These are phyloP conservation scores for Apiospora hydei DNA, from an alignment of 2,329 filamentous ascomycete genomes.

Conservation along the genomic window DNA sequence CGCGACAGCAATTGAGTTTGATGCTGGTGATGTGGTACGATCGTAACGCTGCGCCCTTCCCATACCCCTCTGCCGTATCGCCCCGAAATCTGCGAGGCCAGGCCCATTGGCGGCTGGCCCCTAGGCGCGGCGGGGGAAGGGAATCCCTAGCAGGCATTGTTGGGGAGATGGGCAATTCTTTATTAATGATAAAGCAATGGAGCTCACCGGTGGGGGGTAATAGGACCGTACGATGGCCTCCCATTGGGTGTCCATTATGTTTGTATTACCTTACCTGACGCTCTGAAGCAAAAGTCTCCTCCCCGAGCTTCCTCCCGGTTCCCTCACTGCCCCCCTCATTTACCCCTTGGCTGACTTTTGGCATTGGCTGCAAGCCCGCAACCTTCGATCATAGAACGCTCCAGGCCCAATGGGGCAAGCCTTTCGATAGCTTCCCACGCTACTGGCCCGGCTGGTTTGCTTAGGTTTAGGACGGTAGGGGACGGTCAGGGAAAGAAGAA, in stretches of 20 bases:
- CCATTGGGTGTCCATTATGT: constrained; percentile 13
- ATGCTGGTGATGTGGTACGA: constrained; percentile 13
- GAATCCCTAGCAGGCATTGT: not conserved
- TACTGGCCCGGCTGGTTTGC: constrained; percentile 9
- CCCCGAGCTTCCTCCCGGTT: too few relatives aligned
- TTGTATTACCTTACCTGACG: constrained; percentile 5
- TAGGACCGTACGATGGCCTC: constrained; percentile 5
- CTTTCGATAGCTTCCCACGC: constrained; percentile 6
- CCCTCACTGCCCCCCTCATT: not conserved
- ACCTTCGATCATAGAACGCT: constrained; percentile 6
- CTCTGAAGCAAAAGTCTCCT: not conserved
- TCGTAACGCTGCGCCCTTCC: not conserved
- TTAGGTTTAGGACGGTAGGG: not conserved
- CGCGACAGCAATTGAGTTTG: constrained; percentile 13
- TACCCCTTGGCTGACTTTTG: constrained; percentile 13
- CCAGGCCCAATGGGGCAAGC: not conserved
- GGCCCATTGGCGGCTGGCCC: too few relatives aligned
- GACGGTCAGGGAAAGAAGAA: too few relatives aligned
- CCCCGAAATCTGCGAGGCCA: not conserved
- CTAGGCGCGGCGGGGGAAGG: not conserved
- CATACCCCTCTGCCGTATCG: not conserved
- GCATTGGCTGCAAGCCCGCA: too few relatives aligned
- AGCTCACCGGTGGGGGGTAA: constrained; percentile 16
- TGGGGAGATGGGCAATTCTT: not conserved
- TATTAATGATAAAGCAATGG: not conserved